Percentiles rank a stretch among this genome's conserved stretches.
These are phyloP conservation scores for Scedosporium dehoogii DNA, from an alignment of 2,329 filamentous ascomycete genomes.

Conservation along the genomic window DNA sequence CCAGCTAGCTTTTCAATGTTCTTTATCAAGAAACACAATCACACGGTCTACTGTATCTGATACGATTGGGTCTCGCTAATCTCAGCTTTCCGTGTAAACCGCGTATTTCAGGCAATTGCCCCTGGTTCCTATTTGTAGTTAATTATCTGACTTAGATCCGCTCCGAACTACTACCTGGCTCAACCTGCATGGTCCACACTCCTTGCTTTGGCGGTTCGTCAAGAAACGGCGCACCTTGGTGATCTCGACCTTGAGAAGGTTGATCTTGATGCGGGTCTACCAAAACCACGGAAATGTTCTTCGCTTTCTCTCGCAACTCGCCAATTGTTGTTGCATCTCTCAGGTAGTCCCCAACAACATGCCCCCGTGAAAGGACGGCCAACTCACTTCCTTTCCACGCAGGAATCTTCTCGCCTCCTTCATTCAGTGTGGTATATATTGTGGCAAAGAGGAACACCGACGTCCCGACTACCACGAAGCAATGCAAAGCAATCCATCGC, in stretches of 20 bases:
- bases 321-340: neutral
- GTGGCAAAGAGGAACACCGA: neutral
- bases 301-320: neutral
- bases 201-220: neutral
- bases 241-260: neutral
- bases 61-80: too few relatives aligned
- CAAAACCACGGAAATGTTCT: neutral
- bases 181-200: neutral
- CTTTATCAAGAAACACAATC: too few relatives aligned
- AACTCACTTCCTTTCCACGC: conserved; percentile 12
- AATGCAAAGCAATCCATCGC: conserved; percentile 7
- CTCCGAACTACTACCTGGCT: neutral
- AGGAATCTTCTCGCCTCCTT: neutral
- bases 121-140: too few relatives aligned
- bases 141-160: too few relatives aligned
- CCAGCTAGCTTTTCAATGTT: too few relatives aligned
- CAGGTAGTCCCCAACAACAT: neutral
- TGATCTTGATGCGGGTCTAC: neutral
- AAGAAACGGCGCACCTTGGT: neutral
- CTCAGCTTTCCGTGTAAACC: too few relatives aligned
- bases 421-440: neutral
- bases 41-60: too few relatives aligned
- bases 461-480: neutral
- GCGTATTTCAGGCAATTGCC: too few relatives aligned
- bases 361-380: conserved; percentile 9